A percentile compares a stretch with the other conserved stretches of the same genome.
These are phyloP conservation scores for Tolypocladium ovalisporum DNA, from an alignment of 2,329 filamentous ascomycete species.

Conservation along the genomic window DNA sequence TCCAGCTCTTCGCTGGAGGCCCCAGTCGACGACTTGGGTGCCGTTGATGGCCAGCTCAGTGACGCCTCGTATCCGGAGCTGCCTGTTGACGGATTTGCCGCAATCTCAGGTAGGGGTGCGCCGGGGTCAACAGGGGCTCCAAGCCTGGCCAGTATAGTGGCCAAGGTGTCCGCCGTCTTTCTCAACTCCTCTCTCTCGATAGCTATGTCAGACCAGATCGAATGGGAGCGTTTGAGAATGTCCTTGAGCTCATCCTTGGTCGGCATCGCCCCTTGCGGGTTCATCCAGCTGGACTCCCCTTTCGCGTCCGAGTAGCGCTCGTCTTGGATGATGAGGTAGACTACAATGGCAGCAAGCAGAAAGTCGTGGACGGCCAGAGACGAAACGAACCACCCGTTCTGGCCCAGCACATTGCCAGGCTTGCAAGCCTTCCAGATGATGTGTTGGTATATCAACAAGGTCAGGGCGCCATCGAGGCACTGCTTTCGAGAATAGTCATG, in stretches of 20 bases:
- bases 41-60: not conserved
- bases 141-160: constrained; percentile 33
- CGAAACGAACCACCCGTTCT: constrained; percentile 45
- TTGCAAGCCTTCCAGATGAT: constrained; percentile 35
- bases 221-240: constrained; percentile 29
- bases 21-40: not conserved
- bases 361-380: constrained; percentile 50
- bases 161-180: constrained; percentile 34
- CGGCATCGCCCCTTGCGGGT: constrained; percentile 16
- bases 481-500: constrained; percentile 41
- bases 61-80: not conserved
- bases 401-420: constrained; percentile 41
- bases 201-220: constrained; percentile 32
- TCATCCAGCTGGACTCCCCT: constrained; percentile 22
- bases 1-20: not conserved
- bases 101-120: not conserved
- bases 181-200: constrained; percentile 25
- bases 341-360: constrained; percentile 47
- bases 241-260: constrained; percentile 27
- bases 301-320: constrained; percentile 26
- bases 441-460: constrained; percentile 35
- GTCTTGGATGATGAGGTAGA: constrained; percentile 41
- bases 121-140: constrained; percentile 11
- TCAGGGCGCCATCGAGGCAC: constrained; percentile 38
- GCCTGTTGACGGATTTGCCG: not conserved